These are phyloP conservation scores for Ajuga chamaepitys DNA, from an alignment of 257 asterid genomes.

Conservation along the genomic window DNA sequence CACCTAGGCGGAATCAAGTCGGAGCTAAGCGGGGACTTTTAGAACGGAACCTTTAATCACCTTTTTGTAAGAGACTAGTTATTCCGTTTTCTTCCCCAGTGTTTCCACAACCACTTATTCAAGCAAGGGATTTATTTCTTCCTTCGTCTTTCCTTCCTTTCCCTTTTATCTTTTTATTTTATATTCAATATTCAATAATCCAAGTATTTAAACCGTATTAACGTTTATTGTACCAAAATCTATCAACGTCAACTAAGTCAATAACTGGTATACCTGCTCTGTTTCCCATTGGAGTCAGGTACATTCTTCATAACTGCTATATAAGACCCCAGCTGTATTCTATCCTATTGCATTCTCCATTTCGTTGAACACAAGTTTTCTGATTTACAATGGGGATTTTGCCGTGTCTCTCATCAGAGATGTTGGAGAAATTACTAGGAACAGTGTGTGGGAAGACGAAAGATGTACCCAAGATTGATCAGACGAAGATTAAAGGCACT, in stretches of 20 bases:
- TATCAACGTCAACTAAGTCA: not conserved
- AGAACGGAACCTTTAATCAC: not conserved
- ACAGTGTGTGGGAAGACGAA: slow-evolving; percentile 34
- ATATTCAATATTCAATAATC: not conserved
- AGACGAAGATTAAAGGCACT: slow-evolving; percentile 42
- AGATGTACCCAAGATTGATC: slow-evolving; percentile 19
- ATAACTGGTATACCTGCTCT: not conserved
- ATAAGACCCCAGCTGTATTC: not conserved
- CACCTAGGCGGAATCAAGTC: too few relatives aligned
- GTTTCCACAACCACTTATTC: slow-evolving; percentile 4
- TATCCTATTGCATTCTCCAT: not conserved
- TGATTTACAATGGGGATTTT: not conserved
- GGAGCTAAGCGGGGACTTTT: too few relatives aligned
- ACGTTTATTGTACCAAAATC: not conserved
- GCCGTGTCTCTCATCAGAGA: slow-evolving; percentile 24
- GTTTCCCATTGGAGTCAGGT: slow-evolving; percentile 2
- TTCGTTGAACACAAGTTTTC: not conserved
- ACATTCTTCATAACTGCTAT: not conserved
- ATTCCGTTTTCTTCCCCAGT: not conserved
- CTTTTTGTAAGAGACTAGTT: not conserved
- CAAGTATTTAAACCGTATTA: not conserved
- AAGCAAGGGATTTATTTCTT: slow-evolving; percentile 7
- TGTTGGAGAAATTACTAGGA: slow-evolving; percentile 33
- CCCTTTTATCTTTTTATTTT: not conserved
- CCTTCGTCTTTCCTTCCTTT: too few relatives aligned